Base-by-base conservation (phyloP, 2,329 filamentous ascomycete genomes). In the Neonectria faginata region DNA sequence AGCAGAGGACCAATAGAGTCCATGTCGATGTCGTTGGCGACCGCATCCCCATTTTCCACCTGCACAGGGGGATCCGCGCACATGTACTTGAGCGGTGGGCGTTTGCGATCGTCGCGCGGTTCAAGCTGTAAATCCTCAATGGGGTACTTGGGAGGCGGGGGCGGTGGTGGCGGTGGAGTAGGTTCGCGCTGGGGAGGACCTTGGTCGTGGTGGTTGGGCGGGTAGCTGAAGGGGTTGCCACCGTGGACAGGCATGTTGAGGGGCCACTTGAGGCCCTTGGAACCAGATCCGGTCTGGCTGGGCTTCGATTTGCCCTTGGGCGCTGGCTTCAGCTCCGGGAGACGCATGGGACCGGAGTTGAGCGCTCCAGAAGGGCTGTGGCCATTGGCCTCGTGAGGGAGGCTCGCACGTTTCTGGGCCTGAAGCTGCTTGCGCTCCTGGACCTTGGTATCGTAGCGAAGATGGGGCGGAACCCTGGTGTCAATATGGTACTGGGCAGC, bases 71-170 rank as follows among this genome's bases (percentile, higher is more conserved):
- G 85, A 62, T 93, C 86, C 57, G 84, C 85, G 65, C 91, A 92
- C 71, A 97, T 83, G 75, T 92, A 97, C 62, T 92, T 92, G 51
- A 98, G 80, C 1, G 87, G 80, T 3, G 96, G 96, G 14, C 96
- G 89, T 60, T 89, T 85, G 45, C 85, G 78, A 27, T 85, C 88
- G 57, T 90, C 86, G 61, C 88, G 87, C 2, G 91, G 90, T 22
- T 90, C 86, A 25, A 98, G 84, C 70, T 97, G 92, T 53, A 98
- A 81, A 79, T 99, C 96, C 74, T 99, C 96, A 66, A 97, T 97
- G 0, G 96, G 96, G 77, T 97, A 98, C 76, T 97, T 97, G 66
- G 96, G 91, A 1, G 90, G 88, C 1, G 92, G 92, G 2, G 92
- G 91, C 7, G 90, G 88, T 0, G 90, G 87, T 3, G 88, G 88